Evolutionary conservation across 2,329 filamentous ascomycete species (phyloP), one percentile per base, ranked within the genome.

Genomic region (Penicillium sp.): DNA sequence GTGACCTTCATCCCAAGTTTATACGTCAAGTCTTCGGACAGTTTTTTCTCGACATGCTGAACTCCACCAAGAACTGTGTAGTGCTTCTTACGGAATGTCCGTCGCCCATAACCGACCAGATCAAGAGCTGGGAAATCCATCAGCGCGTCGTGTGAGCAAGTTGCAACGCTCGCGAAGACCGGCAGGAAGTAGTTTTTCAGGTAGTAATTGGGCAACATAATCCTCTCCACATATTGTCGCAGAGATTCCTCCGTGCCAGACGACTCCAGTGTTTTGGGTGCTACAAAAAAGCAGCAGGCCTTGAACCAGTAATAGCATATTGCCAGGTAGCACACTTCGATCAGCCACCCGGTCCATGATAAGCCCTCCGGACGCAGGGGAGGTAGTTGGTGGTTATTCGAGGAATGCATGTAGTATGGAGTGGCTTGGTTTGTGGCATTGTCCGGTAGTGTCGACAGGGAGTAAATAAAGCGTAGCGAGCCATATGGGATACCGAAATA

Each of bases 281-380:
- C 64, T 27, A 84, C 60, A 17, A 78, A 69, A 63, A 84, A 82
- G 65, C 81, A 84, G 33, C 80, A 83, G 3, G 79, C 31, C 0
- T 78, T 78, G 68, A 84, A 85, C 80, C 81, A 86, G 29, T 76
- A 62, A 60, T 86, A 82, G 61, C 80, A 84, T 0, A 79, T 51
- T 8, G 77, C 65, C 23, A 84, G 63, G 60, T 80, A 79, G 7
- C 77, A 38, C 0, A 78, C 70, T 60, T 84, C 79, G 4, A 77
- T 37, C 0, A 82, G 41, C 66, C 82, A 79, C 1, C 31, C 65
- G 45, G n/a, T 77, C 48, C 23, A 78, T 29, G 59, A 52, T 21
- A 49, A 59, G 1, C 72, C 67, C 2, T 69, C 51, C 5, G 73
- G 71, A 5, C 67, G 72, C 0, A 77, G 74, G 2, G 81, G 78